phyloP scores from a whole-genome alignment of 2,329 filamentous ascomycete species.

The Trichoderma harzianum region DNA sequence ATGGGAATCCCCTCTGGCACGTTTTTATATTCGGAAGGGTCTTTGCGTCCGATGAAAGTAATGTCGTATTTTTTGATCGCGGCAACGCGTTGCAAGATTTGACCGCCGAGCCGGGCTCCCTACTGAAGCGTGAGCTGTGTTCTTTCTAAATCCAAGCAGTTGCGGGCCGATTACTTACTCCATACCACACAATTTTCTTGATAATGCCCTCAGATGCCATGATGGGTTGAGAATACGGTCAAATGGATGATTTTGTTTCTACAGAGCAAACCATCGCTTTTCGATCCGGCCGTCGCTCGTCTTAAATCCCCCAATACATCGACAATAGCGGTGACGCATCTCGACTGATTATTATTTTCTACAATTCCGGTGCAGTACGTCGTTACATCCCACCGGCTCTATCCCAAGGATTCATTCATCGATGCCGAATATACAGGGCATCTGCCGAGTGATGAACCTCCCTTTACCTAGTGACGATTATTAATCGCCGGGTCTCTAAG shows the following conservation, averaged over 20 bases:
- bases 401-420: not conserved
- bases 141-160: not conserved
- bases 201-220: not conserved
- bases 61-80: not conserved
- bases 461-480: not conserved
- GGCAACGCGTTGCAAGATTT: not conserved
- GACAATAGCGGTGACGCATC: not conserved
- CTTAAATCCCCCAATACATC: not conserved
- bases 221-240: no score
- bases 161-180: not conserved
- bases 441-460: not conserved
- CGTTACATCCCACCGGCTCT: not conserved
- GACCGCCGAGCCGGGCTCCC: not conserved
- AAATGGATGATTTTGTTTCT: not conserved
- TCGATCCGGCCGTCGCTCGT: not conserved
- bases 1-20: not conserved
- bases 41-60: slow-evolving; percentile 6
- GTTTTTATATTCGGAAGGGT: not conserved
- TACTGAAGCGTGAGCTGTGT: not conserved
- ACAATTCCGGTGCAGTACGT: not conserved
- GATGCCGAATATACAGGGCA: not conserved
- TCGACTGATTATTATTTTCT: not conserved
- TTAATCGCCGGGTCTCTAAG: not conserved
- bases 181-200: slow-evolving; percentile 7
- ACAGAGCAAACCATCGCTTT: not conserved